Base-by-base conservation (phyloP, 306 rosid species). In the Acmispon strigosus region DNA sequence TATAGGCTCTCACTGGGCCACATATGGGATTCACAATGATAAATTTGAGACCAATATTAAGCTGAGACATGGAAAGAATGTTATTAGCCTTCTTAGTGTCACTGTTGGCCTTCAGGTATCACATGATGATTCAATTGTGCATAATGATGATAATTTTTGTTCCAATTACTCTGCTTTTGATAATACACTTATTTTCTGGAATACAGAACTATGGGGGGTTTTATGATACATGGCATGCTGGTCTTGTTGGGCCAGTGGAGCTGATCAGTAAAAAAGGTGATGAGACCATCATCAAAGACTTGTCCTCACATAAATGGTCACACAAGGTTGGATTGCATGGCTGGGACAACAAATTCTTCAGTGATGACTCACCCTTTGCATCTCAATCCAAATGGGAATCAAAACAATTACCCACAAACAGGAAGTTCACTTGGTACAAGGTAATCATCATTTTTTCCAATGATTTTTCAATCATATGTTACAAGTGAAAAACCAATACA, bases 341-440 rank as follows among this genome's bases (percentile, higher is more conserved):
- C 7, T 55, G 82, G 42, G 69, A 75, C 0, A 13, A 69, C 29
- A 15, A 42, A 32, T 16, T 76, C 8, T 85, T 39, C 14, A 71
- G 61, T 9, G 15, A 32, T 0, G 78, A 74, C 27, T 79, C 88
- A 1, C 22, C 7, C 49, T 64, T 0, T 1, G 67, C 43, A 8
- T 58, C 34, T 5, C 45, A 49, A 4, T 16, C 37, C 10, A 83
- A 80, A 52, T 85, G 92, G 90, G 65, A 62, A 50, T 44, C 78
- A 2, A 11, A 36, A 1, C 0, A 55, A 0, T 2, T 85, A 3
- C 86, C 90, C 5, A n/a, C 15, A 5, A 65, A 85, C 39, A 80
- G 48, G 19, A 83, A 27, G 78, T 49, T 88, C 69, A 88, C 88
- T 20, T 85, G 90, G 94, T 88, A 85, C 66, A 83, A 85, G 90